Percentiles rank a stretch among this genome's conserved stretches.
These are phyloP conservation scores for Mortierella sp. DNA, from an alignment of 371 early-diverging fungal species.

Conservation along the genomic window DNA sequence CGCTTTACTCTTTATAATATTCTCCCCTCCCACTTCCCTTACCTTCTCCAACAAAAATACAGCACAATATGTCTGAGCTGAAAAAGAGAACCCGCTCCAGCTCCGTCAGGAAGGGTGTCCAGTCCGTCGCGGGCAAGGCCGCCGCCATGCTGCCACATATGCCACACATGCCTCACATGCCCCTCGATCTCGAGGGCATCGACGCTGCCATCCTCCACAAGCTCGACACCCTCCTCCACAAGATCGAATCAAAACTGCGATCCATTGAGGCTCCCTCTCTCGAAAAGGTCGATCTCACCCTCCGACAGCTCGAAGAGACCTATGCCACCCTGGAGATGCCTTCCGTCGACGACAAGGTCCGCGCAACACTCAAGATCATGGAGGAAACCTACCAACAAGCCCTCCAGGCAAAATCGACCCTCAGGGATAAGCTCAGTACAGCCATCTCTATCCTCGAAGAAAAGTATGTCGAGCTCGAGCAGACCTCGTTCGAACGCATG, in stretches of 20 bases:
- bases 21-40: not conserved
- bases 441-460: conserved; percentile 56
- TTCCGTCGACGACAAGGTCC: conserved; percentile 55
- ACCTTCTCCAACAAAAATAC: not conserved
- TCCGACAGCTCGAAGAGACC: conserved; percentile 54
- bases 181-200: conserved; percentile 51
- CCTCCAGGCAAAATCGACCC: conserved; percentile 54
- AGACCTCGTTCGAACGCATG: conserved; percentile 56
- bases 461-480: conserved; percentile 56
- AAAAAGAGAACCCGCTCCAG: conserved; percentile 54
- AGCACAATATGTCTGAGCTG: conserved; percentile 35
- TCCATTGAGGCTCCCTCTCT: conserved; percentile 55
- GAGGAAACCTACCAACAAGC: conserved; percentile 55
- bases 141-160: conserved; percentile 47
- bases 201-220: conserved; percentile 54
- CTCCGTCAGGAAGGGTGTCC: conserved; percentile 46
- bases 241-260: conserved; percentile 53
- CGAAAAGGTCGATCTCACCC: conserved; percentile 56
- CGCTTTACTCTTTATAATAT: not conserved
- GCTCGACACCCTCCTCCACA: conserved; percentile 43
- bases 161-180: conserved; percentile 3
- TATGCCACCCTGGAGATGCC: conserved; percentile 58
- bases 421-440: conserved; percentile 54
- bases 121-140: conserved; percentile 54
- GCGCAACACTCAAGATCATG: conserved; percentile 53